Evolutionary conservation across 2,329 filamentous ascomycete species (phyloP).

Genomic region (Arachnomyces sp.): DNA sequence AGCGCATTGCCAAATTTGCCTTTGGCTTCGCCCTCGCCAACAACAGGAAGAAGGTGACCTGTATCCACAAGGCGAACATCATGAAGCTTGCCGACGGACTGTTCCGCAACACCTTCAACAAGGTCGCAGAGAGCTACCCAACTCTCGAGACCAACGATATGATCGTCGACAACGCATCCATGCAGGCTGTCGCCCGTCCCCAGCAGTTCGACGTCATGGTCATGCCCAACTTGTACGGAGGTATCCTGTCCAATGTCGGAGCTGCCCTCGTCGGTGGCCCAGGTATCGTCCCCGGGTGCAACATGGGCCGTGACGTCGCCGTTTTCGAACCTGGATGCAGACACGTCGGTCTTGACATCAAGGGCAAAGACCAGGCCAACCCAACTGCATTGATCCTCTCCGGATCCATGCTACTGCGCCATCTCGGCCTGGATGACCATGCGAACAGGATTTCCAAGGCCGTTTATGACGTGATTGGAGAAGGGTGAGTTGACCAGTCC

Average conservation of each 20-base stretch:
- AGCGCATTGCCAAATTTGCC: constrained; percentile 98
- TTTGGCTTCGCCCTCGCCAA: constrained; percentile 97
- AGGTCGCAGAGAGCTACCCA: constrained; percentile 87
- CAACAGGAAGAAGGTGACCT: constrained; percentile 98
- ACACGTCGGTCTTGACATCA: constrained; percentile 98
- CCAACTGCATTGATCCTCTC: constrained; percentile 92
- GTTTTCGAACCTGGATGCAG: constrained; percentile 98
- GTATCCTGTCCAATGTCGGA: constrained; percentile 97
- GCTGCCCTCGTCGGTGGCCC: constrained; percentile 94
- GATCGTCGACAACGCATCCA: constrained; percentile 99
- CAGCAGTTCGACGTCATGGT: constrained; percentile 99
- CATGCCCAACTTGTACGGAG: constrained; percentile 98
- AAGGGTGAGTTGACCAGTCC: constrained; percentile 58
- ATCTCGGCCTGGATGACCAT: constrained; percentile 94
- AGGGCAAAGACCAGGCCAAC: constrained; percentile 99
- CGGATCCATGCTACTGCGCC: constrained; percentile 92
- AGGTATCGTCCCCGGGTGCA: constrained; percentile 95
- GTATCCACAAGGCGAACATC: constrained; percentile 99
- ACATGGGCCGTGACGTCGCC: constrained; percentile 97
- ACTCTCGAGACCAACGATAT: constrained; percentile 96
- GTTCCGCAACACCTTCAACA: constrained; percentile 96
- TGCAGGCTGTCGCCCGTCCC: constrained; percentile 93
- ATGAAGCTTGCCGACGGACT: constrained; percentile 99
- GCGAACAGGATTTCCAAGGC: constrained; percentile 92
- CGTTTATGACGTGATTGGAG: constrained; percentile 71